Evolutionary conservation across 768 basidiomycete genomes (phyloP).

Genomic region (Tephrocybe sp.): DNA sequence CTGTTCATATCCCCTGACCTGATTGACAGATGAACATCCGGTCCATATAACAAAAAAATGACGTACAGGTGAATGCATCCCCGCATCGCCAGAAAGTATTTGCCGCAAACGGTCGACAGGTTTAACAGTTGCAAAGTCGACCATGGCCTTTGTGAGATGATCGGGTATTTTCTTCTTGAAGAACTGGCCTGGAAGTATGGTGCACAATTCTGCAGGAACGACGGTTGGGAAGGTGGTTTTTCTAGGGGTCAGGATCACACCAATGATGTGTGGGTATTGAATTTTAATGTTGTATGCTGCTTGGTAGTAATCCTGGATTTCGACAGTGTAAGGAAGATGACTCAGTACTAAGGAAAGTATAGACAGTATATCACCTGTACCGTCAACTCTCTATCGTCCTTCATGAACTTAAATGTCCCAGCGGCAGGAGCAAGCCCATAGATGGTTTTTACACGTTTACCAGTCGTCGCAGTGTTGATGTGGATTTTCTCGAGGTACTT

Average conservation of each 20-base stretch:
- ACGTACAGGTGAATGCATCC: conserved; percentile 11
- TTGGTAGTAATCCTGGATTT: conserved; percentile 40
- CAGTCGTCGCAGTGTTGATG: conserved; percentile 28
- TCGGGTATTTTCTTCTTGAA: conserved; percentile 45
- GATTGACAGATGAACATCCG: not conserved
- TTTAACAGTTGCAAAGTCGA: conserved; percentile 48
- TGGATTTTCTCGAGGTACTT: conserved; percentile 37
- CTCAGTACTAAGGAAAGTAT: not conserved
- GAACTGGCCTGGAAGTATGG: conserved; percentile 45
- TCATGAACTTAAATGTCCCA: conserved; percentile 38
- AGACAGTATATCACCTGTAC: conserved; percentile 44
- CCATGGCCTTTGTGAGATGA: conserved; percentile 34
- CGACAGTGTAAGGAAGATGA: not conserved
- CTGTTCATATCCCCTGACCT: conserved; percentile 16
- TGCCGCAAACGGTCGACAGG: conserved; percentile 40
- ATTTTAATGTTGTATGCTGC: conserved; percentile 33
- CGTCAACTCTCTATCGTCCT: conserved; percentile 34
- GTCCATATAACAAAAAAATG: conserved; percentile 2
- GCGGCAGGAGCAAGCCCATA: conserved; percentile 34
- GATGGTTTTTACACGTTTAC: conserved; percentile 33
- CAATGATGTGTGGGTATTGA: conserved; percentile 35
- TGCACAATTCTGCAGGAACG: conserved; percentile 53
- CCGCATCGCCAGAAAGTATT: conserved; percentile 31
- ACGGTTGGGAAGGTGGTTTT: conserved; percentile 27
- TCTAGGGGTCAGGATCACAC: conserved; percentile 31